Evolutionary conservation across 2,329 filamentous ascomycete species (phyloP).

Genomic region (Penicillium sp.): DNA sequence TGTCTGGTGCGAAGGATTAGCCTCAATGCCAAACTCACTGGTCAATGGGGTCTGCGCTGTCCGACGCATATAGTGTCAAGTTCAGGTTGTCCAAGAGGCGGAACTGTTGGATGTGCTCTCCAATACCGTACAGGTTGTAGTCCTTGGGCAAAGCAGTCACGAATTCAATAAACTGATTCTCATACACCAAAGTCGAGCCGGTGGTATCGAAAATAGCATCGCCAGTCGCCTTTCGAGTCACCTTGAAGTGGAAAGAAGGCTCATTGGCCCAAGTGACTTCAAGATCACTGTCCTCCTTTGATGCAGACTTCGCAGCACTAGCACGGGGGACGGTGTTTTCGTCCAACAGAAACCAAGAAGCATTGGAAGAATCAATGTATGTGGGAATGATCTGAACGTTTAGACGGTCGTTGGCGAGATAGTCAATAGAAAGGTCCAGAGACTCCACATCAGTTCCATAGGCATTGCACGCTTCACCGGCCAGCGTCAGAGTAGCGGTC

Average conservation of each 20-base stretch:
- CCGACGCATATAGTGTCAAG: constrained; percentile 67
- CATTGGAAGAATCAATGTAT: constrained; percentile 61
- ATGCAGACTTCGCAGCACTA: constrained; percentile 44
- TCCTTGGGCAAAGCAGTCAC: constrained; percentile 65
- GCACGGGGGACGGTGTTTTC: constrained; percentile 64
- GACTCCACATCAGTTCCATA: constrained; percentile 74
- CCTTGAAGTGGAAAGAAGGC: constrained; percentile 58
- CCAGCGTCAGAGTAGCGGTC: constrained; percentile 54
- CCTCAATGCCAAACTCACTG: constrained; percentile 26
- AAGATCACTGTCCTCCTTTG: constrained; percentile 44
- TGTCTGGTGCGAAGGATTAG: neutral
- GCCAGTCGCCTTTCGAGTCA: constrained; percentile 59
- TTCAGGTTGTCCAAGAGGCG: constrained; percentile 73
- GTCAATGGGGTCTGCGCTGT: constrained; percentile 60
- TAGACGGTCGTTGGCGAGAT: constrained; percentile 65
- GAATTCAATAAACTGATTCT: constrained; percentile 78
- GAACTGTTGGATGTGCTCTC: constrained; percentile 71
- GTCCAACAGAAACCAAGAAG: constrained; percentile 67
- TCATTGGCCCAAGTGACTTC: constrained; percentile 58
- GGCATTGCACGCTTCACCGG: constrained; percentile 64
- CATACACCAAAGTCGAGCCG: constrained; percentile 67
- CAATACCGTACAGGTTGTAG: constrained; percentile 75
- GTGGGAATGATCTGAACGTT: constrained; percentile 71
- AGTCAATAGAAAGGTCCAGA: constrained; percentile 68
- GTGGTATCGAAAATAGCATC: constrained; percentile 70